These are phyloP conservation scores for Sclerotinia spermophila DNA, from an alignment of 2,329 filamentous ascomycete genomes.

Conservation along the genomic window DNA sequence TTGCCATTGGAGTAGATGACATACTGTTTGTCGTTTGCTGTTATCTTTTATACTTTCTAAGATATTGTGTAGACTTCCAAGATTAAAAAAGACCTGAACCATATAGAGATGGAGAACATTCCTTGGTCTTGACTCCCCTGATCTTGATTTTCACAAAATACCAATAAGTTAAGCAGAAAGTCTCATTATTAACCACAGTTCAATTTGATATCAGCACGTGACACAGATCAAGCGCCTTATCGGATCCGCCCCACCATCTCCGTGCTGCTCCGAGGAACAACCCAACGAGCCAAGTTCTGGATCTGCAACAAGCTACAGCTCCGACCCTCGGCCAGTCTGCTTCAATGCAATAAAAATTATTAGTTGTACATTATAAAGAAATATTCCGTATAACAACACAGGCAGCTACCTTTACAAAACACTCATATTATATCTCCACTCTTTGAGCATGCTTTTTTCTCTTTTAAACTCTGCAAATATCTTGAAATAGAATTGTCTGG, in stretches of 20 bases:
- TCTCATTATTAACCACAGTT: background rate
- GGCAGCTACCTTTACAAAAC: background rate
- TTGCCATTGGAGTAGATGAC: constrained; percentile 36
- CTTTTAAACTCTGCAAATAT: background rate
- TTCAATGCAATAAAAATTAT: constrained; percentile 11
- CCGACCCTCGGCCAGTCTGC: constrained; percentile 7
- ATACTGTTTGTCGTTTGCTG: constrained; percentile 25
- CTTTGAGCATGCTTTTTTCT: background rate
- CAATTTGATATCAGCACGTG: constrained; percentile 15
- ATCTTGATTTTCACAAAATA: background rate
- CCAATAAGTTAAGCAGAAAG: background rate
- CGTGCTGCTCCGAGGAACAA: background rate
- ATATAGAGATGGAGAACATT: background rate
- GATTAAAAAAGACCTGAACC: too few relatives aligned
- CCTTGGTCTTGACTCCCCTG: background rate
- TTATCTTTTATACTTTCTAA: background rate
- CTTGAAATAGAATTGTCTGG: background rate
- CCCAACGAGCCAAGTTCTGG: too few relatives aligned
- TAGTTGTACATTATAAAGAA: background rate
- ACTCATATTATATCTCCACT: background rate
- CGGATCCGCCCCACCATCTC: constrained; percentile 14
- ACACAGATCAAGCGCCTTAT: background rate
- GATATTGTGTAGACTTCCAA: background rate
- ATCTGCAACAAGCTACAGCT: constrained; percentile 9
- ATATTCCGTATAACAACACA: constrained; percentile 7